Evolutionary conservation across 108 stramenopile species (phyloP).

Genomic region (Skeletonema menzelii): DNA sequence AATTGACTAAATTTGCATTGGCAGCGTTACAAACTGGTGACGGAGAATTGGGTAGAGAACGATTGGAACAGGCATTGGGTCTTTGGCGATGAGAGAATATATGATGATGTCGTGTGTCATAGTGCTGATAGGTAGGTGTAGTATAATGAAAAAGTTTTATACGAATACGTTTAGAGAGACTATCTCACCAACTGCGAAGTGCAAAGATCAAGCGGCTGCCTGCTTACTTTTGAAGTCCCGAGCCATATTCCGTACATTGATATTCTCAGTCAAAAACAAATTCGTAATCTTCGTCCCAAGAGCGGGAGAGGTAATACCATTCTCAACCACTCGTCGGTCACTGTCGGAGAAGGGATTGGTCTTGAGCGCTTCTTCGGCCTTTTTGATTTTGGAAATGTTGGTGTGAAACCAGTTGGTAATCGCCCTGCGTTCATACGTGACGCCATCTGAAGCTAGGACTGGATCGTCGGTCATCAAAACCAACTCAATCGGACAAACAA

Average conservation of each 20-base stretch:
- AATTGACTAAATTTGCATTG: slow-evolving; percentile 82
- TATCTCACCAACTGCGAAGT: not conserved
- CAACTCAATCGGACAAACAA: slow-evolving; percentile 65
- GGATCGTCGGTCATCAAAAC: slow-evolving; percentile 69
- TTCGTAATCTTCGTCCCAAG: slow-evolving; percentile 14
- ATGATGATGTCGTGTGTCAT: not conserved
- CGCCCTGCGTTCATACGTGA: slow-evolving; percentile 76
- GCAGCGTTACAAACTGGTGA: slow-evolving; percentile 81
- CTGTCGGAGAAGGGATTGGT: slow-evolving; percentile 11
- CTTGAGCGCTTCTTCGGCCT: slow-evolving; percentile 10
- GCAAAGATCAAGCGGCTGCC: not conserved
- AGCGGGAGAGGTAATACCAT: slow-evolving; percentile 24
- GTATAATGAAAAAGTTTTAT: not conserved
- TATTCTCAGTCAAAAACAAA: slow-evolving; percentile 27
- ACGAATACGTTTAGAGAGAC: not conserved
- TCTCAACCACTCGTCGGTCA: slow-evolving; percentile 7
- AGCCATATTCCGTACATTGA: slow-evolving; percentile 32
- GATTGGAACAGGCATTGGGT: slow-evolving; percentile 72
- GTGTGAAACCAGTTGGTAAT: slow-evolving; percentile 58
- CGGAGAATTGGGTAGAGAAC: slow-evolving; percentile 72
- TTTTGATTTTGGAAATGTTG: slow-evolving; percentile 2
- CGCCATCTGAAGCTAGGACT: slow-evolving; percentile 76
- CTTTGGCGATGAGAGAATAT: slow-evolving; percentile 11
- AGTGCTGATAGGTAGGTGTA: not conserved
- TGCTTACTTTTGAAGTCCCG: slow-evolving; percentile 4